Base-by-base conservation (phyloP, 768 basidiomycete species). In the Kwoniella sp. region DNA sequence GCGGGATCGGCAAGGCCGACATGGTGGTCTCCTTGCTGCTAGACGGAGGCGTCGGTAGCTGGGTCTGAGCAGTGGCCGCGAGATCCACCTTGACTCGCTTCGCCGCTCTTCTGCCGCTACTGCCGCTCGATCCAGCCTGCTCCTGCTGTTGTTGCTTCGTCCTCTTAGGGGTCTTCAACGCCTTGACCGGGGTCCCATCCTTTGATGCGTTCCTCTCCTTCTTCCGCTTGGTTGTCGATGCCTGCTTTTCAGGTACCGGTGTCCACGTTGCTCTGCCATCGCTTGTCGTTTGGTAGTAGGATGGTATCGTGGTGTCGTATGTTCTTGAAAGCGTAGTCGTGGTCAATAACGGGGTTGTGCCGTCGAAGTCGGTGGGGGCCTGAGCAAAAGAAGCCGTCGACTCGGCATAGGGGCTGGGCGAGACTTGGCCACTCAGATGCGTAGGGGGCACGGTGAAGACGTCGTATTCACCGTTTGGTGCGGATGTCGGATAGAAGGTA, bases 1-100 rank as follows among this genome's bases (percentile, higher is more conserved):
- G 22, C 32, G 32, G 26, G 17, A 53, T 50, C 2, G 50, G 42
- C 23, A 32, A 15, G 9, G n/a, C 33, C 46, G 14, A 48, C 20
- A 19, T 48, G 49, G 50, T 17, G 55, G 64, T 5, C 11, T 69
- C 67, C 29, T 47, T 27, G n/a, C 67, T 61, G 12, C 55, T 61
- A 0, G 67, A 59, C 3, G 67, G 67, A 14, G 67, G 67, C n/a
- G 67, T 69, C 2, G 67, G 67, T 7, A 68, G 46, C 36, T 68
- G 66, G 15, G 36, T 28, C n/a, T 34, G 39, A 14, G 45, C 27
- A 20, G 26, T 26, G 5, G 48, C 47, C 25, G 44, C 34, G 14
- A 38, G 37, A 20, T 58, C 56, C 19, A 56, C 28, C 33, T 41
- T 53, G 31, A 47, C 44, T 33, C 62, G 29, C 29, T 62, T 57